Percentiles rank a stretch among this genome's conserved stretches.
phyloP scores from a whole-genome alignment of 257 asterid genomes.

The Solanum clarkiae region DNA sequence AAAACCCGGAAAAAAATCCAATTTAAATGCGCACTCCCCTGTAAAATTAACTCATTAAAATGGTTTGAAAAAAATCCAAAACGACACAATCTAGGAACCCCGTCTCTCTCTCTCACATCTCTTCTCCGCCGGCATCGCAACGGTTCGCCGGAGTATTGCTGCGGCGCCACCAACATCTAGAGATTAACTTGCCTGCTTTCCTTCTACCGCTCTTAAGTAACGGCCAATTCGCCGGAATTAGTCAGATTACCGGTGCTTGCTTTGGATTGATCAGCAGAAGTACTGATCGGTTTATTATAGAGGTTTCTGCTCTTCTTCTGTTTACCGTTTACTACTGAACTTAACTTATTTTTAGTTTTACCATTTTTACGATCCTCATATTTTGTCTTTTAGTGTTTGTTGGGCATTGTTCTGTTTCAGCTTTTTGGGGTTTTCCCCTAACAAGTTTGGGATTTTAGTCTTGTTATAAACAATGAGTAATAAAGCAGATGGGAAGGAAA shows the following conservation, averaged over 20 bases:
- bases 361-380: neutral
- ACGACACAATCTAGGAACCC: neutral
- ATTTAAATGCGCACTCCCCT: neutral
- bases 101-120: neutral
- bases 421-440: neutral
- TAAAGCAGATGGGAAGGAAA: neutral
- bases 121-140: conserved; percentile 17
- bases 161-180: neutral
- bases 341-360: neutral
- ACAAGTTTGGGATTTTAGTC: neutral
- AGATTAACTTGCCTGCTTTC: neutral
- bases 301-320: neutral
- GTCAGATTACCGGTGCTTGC: neutral
- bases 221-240: neutral
- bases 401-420: neutral
- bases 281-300: neutral
- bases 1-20: neutral
- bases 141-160: conserved; percentile 29
- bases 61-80: neutral
- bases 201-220: neutral
- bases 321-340: neutral
- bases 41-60: neutral
- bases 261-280: neutral
- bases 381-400: neutral
- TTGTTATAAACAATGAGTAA: neutral